These are phyloP conservation scores for Colletotrichum ledebouriae DNA, from an alignment of 2,329 filamentous ascomycete genomes.

Conservation along the genomic window DNA sequence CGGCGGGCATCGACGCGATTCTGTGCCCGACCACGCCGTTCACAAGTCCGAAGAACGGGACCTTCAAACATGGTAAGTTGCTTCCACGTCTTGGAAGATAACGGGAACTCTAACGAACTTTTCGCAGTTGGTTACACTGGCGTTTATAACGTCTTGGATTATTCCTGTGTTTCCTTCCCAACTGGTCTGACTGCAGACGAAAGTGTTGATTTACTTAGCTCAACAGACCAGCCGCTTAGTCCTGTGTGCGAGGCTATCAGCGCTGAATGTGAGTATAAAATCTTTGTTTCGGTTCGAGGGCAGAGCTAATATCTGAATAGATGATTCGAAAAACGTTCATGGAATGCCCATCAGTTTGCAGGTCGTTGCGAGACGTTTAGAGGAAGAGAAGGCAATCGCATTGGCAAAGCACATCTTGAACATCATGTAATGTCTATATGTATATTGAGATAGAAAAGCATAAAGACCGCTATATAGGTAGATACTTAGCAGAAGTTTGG, in stretches of 20 bases:
- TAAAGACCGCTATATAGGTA: too few relatives aligned
- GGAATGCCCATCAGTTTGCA: conserved; percentile 60
- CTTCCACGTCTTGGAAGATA: background rate
- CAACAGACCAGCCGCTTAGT: conserved; percentile 52
- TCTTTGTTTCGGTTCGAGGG: background rate
- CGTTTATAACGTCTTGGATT: conserved; percentile 64
- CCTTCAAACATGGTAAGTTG: conserved; percentile 58
- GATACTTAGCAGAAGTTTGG: too few relatives aligned
- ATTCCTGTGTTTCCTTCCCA: conserved; percentile 62
- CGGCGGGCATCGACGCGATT: conserved; percentile 70
- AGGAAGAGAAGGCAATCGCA: conserved; percentile 57
- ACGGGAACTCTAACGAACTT: background rate
- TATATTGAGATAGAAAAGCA: too few relatives aligned
- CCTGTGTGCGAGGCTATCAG: conserved; percentile 55
- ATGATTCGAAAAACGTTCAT: conserved; percentile 55
- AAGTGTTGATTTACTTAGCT: conserved; percentile 50
- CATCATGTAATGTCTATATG: background rate
- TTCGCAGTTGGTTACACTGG: conserved; percentile 62
- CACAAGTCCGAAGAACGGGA: conserved; percentile 57
- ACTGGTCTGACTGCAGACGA: conserved; percentile 58
- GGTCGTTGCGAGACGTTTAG: conserved; percentile 57
- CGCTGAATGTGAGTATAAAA: conserved; percentile 56
- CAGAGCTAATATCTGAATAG: conserved; percentile 44
- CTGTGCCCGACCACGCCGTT: conserved; percentile 68
- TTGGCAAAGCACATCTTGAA: conserved; percentile 48